These are phyloP conservation scores for Hyphopichia pseudoburtonii DNA, from an alignment of 1,139 yeast genomes.

Conservation along the genomic window DNA sequence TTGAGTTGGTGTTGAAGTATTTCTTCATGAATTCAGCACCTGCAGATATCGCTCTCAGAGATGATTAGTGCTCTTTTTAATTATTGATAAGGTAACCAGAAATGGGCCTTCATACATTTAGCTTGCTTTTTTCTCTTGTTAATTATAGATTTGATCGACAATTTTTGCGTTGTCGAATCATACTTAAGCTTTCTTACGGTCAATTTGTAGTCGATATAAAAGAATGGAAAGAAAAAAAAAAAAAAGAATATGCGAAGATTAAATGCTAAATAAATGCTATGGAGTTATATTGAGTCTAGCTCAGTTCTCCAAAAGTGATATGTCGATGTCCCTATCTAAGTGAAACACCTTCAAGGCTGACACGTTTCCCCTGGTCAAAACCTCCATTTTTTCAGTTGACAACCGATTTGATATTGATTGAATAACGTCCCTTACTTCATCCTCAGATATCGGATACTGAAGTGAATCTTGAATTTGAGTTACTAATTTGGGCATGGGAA, in stretches of 20 bases:
- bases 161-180: too few relatives aligned
- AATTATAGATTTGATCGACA: too few relatives aligned
- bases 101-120: too few relatives aligned
- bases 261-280: too few relatives aligned
- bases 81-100: too few relatives aligned
- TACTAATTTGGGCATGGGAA: constrained; percentile 25
- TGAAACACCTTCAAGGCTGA: constrained; percentile 16
- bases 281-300: not conserved
- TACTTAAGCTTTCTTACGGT: too few relatives aligned
- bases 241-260: too few relatives aligned
- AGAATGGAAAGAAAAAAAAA: too few relatives aligned
- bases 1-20: constrained; percentile 76
- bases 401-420: constrained; percentile 1
- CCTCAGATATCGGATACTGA: constrained; percentile 28
- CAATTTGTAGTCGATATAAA: too few relatives aligned
- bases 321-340: constrained; percentile 18
- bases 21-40: constrained; percentile 90
- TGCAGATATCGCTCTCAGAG: constrained; percentile 79
- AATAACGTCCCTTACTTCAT: constrained; percentile 28
- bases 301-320: not conserved
- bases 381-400: constrained; percentile 4
- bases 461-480: constrained; percentile 36
- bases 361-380: constrained; percentile 10
- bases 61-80: constrained; percentile 12
- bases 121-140: too few relatives aligned